Conservation (phyloP, 73 alveolate genomes). For the Paramecium bursaria region DNA sequence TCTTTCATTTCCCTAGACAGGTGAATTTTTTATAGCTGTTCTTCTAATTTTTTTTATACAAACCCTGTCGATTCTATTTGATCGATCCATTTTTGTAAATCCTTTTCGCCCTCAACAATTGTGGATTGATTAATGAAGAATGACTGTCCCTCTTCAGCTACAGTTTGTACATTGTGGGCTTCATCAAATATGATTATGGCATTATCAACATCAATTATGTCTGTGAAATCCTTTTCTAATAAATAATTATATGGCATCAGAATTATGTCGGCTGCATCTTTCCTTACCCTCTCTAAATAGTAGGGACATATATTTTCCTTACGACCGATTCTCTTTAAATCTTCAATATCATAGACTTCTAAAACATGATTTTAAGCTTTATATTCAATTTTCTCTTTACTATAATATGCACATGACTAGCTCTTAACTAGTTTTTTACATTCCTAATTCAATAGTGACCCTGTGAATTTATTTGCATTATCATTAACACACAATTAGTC, state of each 20-base stretch:
- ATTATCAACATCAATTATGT: constrained; percentile 34
- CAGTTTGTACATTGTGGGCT: constrained; percentile 65
- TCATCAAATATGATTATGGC: constrained; percentile 66
- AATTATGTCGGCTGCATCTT: constrained; percentile 76
- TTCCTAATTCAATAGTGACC: constrained; percentile 40
- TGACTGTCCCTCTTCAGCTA: constrained; percentile 68
- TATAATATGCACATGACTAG: neutral
- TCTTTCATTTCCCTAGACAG: neutral
- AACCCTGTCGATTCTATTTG: neutral
- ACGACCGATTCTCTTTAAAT: constrained; percentile 75
- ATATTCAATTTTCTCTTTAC: neutral
- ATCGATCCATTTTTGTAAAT: constrained; percentile 31
- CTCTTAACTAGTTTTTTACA: constrained; percentile 55
- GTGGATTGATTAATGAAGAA: constrained; percentile 35
- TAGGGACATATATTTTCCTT: constrained; percentile 80
- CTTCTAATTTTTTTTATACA: neutral
- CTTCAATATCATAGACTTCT: constrained; percentile 72
- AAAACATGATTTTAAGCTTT: neutral
- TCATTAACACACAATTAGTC: constrained; percentile 82
- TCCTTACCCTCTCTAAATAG: constrained; percentile 77
- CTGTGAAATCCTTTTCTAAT: constrained; percentile 53
- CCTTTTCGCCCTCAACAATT: constrained; percentile 49
- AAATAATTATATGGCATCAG: constrained; percentile 80
- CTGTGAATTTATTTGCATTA: constrained; percentile 64
- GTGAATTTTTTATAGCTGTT: neutral